These are phyloP conservation scores for Cryptosporidium tyzzeri DNA, from an alignment of 169 alveolate species.

Conservation along the genomic window DNA sequence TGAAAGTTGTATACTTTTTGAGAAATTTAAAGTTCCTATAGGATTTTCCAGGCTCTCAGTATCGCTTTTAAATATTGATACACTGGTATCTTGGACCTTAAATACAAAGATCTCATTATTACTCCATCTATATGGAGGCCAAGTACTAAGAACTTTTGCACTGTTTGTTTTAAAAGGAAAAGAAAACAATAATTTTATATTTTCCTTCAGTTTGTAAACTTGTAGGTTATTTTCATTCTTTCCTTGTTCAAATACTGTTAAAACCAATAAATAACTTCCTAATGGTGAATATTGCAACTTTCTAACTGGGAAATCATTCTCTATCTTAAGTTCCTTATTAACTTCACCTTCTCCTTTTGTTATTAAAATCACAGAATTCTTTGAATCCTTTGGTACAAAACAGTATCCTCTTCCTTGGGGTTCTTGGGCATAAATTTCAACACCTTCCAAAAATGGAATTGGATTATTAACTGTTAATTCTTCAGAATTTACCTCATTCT, in stretches of 20 bases:
- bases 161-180: slow-evolving; percentile 69
- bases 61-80: slow-evolving; percentile 53
- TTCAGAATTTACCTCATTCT: neutral
- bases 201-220: slow-evolving; percentile 33
- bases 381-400: slow-evolving; percentile 52
- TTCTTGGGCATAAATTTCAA: slow-evolving; percentile 72
- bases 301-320: slow-evolving; percentile 25
- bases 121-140: slow-evolving; percentile 77
- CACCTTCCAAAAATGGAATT: slow-evolving; percentile 49
- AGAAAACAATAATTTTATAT: slow-evolving; percentile 10
- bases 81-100: slow-evolving; percentile 71
- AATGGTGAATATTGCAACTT: slow-evolving; percentile 66
- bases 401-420: slow-evolving; percentile 72
- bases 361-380: slow-evolving; percentile 22
- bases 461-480: slow-evolving; percentile 1
- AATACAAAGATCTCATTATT: slow-evolving; percentile 68
- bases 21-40: slow-evolving; percentile 23
- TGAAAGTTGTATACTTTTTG: slow-evolving; percentile 51
- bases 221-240: slow-evolving; percentile 38
- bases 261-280: slow-evolving; percentile 58
- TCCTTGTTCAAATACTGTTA: slow-evolving; percentile 41
- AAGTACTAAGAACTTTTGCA: slow-evolving; percentile 66
- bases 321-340: neutral
- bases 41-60: slow-evolving; percentile 54
- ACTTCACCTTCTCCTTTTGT: neutral